phyloP scores from a whole-genome alignment of 768 basidiomycete genomes.

The Psilocybe azurescens region DNA sequence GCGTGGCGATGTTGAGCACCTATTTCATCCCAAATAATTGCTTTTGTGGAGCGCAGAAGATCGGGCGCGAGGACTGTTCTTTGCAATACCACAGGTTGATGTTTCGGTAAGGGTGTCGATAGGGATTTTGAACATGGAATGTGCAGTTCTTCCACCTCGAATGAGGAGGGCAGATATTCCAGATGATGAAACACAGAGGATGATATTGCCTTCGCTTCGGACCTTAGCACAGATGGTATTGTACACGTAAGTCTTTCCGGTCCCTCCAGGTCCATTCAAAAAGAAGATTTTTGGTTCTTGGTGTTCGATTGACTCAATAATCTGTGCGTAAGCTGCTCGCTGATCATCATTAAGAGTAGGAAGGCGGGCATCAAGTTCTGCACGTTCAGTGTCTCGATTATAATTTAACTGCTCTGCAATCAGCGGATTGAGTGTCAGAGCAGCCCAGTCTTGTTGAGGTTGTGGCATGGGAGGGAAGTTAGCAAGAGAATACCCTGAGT shows the following conservation, averaged over 20 bases:
- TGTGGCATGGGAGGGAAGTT: slow-evolving; percentile 39
- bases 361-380: slow-evolving; percentile 5
- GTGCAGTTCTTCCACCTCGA: slow-evolving; percentile 17
- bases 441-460: slow-evolving; percentile 31
- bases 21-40: slow-evolving; percentile 52
- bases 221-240: slow-evolving; percentile 39
- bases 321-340: slow-evolving; percentile 17
- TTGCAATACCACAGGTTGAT: slow-evolving; percentile 38
- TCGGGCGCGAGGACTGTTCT: slow-evolving; percentile 30
- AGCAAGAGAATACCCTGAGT: slow-evolving; percentile 27
- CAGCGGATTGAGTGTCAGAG: slow-evolving; percentile 25
- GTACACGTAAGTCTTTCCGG: slow-evolving; percentile 52
- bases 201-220: slow-evolving; percentile 32
- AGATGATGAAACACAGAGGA: slow-evolving; percentile 55
- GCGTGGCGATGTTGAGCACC: slow-evolving; percentile 40
- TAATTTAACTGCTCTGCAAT: slow-evolving; percentile 40
- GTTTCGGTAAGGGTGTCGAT: slow-evolving; percentile 29
- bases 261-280: slow-evolving; percentile 48
- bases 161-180: slow-evolving; percentile 53
- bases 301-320: not conserved
- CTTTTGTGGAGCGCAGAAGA: slow-evolving; percentile 2
- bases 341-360: slow-evolving; percentile 33
- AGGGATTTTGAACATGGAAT: slow-evolving; percentile 55
- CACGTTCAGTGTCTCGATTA: slow-evolving; percentile 14
- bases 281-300: slow-evolving; percentile 36